Evolutionary conservation across 2,329 filamentous ascomycete species (phyloP), one percentile per base, ranked within the genome.

Genomic region (Colletotrichum horii): DNA sequence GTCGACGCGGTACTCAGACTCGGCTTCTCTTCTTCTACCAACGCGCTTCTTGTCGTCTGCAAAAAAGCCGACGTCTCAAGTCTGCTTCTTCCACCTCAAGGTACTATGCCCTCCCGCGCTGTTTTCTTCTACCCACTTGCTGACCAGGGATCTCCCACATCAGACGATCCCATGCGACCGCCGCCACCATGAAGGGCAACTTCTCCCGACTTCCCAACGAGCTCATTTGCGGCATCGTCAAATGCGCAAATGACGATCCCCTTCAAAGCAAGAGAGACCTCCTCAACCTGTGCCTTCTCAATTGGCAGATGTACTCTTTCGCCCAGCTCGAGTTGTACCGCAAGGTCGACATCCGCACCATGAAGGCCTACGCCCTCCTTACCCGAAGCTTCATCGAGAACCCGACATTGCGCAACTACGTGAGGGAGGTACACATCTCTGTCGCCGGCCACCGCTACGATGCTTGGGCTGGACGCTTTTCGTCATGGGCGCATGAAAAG

Each of bases 321-420:
- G 61, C 72, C 8, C 61, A 52, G 15, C 32, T 28, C n/a, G 68
- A 71, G 30, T 34, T 75, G 14, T 75, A 75, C 30, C 61, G 71
- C 24, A n/a, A 26, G n/a, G 12, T 56, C 43, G 32, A 58, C n/a
- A 34, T 74, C 22, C 24, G 9, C 9, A n/a, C 19, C 8, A n/a
- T 19, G 4, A 24, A 22, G 14, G 43, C 22, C 26, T 19, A 61
- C 12, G 26, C 11, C 11, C 6, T 52, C 19, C 61, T 75, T 16
- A 66, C 61, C 11, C 58, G 72, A 55, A 75, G 28, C 55, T 56
- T 75, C 4, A 66, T 75, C 52, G 72, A 75, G 55, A 71, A 75
- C 12, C 72, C 72, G 30, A 2, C 4, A 3, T 30, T 71, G 6
- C 48, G 68, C 11, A 14, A 2, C 11, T 26, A 36, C 6, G 36